Percentiles rank a stretch among this genome's conserved stretches.
phyloP scores from a whole-genome alignment of 2,329 filamentous ascomycete species.

The Tetracladium maxilliforme region DNA sequence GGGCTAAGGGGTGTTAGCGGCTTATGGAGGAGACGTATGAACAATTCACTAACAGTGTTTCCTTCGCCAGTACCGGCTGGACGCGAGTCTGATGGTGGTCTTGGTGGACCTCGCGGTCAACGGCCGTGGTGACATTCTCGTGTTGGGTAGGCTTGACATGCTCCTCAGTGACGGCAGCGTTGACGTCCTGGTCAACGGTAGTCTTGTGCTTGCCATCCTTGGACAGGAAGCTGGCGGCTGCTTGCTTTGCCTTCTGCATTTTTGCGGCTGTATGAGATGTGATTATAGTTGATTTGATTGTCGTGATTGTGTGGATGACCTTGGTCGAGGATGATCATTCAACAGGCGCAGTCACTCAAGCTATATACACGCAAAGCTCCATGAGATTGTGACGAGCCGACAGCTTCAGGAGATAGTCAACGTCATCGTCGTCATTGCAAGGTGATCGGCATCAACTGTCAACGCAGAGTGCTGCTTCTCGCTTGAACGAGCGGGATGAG shows the following conservation, averaged over 20 bases:
- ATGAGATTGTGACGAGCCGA: no score
- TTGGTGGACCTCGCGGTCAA: conserved; percentile 57
- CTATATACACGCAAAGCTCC: no score
- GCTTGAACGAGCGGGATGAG: no score
- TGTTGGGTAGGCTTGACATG: conserved; percentile 42
- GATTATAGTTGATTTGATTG: no score
- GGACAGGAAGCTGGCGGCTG: conserved; percentile 43
- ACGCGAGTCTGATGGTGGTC: conserved; percentile 58
- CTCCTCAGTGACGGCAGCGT: conserved; percentile 45
- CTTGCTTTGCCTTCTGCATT: conserved; percentile 53
- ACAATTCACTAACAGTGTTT: no score
- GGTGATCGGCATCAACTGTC: no score
- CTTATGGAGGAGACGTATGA: conserved; percentile 1
- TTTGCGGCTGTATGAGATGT: conserved; percentile 9
- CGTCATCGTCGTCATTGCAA: no score
- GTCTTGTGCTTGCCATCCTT: conserved; percentile 52
- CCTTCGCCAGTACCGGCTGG: conserved; percentile 44
- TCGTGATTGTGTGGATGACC: not conserved
- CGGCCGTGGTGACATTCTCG: conserved; percentile 43
- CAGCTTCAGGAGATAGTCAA: no score
- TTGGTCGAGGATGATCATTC: no score
- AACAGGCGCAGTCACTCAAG: no score
- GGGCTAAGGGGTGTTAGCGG: conserved; percentile 23
- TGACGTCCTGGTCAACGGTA: conserved; percentile 45
- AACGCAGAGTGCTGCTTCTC: no score